Conservation (phyloP, 805 yeast genomes). For the Candida yuanshanica region DNA sequence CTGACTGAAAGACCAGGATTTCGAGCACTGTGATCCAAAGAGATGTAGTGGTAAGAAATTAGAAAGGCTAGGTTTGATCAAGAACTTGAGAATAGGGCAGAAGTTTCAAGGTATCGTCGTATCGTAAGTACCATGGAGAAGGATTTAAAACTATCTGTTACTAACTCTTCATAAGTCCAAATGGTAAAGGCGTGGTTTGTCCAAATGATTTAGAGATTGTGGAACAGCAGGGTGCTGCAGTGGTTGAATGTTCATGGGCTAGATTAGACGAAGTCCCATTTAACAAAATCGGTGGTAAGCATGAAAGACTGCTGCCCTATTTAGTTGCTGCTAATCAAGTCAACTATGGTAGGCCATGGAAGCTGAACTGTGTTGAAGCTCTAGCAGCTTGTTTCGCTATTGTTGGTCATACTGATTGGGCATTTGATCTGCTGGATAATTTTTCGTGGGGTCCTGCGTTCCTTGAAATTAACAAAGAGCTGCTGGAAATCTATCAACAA, state of each 20-base stretch:
- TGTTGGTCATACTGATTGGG: conserved; percentile 89
- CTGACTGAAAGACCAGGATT: conserved; percentile 41
- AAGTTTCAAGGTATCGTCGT: conserved; percentile 88
- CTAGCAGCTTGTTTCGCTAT: conserved; percentile 95
- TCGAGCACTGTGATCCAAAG: conserved; percentile 97
- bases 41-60: conserved; percentile 94
- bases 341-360: conserved; percentile 95
- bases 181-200: conserved; percentile 84
- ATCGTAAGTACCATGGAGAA: conserved; percentile 30
- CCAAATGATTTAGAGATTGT: conserved; percentile 80
- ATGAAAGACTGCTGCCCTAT: conserved; percentile 85
- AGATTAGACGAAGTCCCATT: conserved; percentile 96
- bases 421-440: conserved; percentile 63
- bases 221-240: conserved; percentile 85
- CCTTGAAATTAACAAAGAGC: conserved; percentile 72
- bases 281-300: conserved; percentile 81
- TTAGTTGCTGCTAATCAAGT: conserved; percentile 96
- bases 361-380: conserved; percentile 93
- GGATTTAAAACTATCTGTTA: background rate
- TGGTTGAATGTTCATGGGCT: conserved; percentile 99
- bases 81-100: conserved; percentile 81
- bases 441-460: conserved; percentile 95
- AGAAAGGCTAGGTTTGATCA: conserved; percentile 81
- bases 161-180: conserved; percentile 41
- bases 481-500: conserved; percentile 63